Percentiles rank a stretch among this genome's conserved stretches.
Evolutionary conservation across 2,329 filamentous ascomycete genomes (phyloP).

Genomic region (Calycina herbarum): DNA sequence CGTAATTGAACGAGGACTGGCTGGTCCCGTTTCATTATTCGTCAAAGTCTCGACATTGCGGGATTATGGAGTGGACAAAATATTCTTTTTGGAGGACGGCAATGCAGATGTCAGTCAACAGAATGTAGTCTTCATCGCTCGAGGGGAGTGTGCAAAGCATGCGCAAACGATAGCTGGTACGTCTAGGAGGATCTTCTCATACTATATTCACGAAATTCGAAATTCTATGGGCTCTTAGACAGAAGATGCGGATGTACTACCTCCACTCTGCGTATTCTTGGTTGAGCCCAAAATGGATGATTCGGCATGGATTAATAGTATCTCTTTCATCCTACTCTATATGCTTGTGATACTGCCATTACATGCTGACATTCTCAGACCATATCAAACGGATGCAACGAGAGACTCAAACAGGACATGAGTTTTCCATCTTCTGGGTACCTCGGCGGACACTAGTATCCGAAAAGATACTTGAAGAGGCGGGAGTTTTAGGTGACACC

Average conservation of each 20-base stretch:
- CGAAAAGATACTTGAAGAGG: constrained; percentile 88
- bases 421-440: constrained; percentile 96
- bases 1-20: constrained; percentile 86
- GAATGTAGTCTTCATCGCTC: constrained; percentile 91
- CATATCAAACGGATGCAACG: constrained; percentile 89
- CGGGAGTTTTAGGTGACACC: constrained; percentile 88
- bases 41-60: constrained; percentile 95
- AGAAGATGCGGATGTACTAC: constrained; percentile 55
- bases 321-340: constrained; percentile 37
- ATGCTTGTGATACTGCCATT: constrained; percentile 51
- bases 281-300: constrained; percentile 53
- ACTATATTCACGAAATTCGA: constrained; percentile 1
- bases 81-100: constrained; percentile 93
- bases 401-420: constrained; percentile 86
- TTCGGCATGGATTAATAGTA: constrained; percentile 44
- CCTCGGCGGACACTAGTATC: constrained; percentile 89
- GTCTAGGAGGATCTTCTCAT: constrained; percentile 29
- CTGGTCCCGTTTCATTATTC: constrained; percentile 84
- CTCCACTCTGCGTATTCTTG: constrained; percentile 57
- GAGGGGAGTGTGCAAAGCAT: constrained; percentile 84
- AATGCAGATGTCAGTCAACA: constrained; percentile 93
- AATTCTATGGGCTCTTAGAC: constrained; percentile 50
- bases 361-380: constrained; percentile 65
- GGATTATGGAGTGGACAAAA: constrained; percentile 96
- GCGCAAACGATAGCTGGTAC: constrained; percentile 85